These are phyloP conservation scores for Plantago coronopus DNA, from an alignment of 305 asterid species.

Conservation along the genomic window DNA sequence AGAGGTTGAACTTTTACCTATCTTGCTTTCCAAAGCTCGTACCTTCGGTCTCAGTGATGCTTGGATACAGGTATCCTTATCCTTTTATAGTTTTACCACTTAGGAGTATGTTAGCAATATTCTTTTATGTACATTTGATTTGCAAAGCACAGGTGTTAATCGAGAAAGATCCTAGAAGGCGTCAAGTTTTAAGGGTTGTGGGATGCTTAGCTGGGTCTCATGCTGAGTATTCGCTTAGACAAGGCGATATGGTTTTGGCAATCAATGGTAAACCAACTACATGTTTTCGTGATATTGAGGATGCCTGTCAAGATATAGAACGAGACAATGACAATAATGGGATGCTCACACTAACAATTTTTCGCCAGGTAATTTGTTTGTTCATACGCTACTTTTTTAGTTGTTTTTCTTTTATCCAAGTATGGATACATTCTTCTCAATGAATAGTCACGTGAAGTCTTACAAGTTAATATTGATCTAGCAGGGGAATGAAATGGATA, in stretches of 20 bases:
- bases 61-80: constrained; percentile 76
- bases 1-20: constrained; percentile 93
- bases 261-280: constrained; percentile 86
- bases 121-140: constrained; percentile 7
- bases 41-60: constrained; percentile 89
- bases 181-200: constrained; percentile 86
- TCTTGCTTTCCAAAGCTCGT: constrained; percentile 97
- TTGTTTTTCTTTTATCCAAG: constrained; percentile 9
- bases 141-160: constrained; percentile 58
- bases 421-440: not conserved
- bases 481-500: constrained; percentile 81
- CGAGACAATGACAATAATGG: constrained; percentile 45
- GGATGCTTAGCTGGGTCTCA: constrained; percentile 93
- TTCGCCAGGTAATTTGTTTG: constrained; percentile 77
- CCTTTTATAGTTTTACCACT: not conserved
- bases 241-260: constrained; percentile 96
- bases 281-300: constrained; percentile 79
- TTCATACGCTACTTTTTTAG: not conserved
- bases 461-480: constrained; percentile 19
- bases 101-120: too few species aligned
- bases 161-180: constrained; percentile 85
- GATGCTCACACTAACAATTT: constrained; percentile 68
- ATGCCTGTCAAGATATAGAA: constrained; percentile 76
- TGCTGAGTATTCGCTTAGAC: constrained; percentile 60
- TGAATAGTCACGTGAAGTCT: constrained; percentile 22